Evolutionary conservation across 1,139 yeast genomes (phyloP).

Genomic region (Yamadazyma siamensis): DNA sequence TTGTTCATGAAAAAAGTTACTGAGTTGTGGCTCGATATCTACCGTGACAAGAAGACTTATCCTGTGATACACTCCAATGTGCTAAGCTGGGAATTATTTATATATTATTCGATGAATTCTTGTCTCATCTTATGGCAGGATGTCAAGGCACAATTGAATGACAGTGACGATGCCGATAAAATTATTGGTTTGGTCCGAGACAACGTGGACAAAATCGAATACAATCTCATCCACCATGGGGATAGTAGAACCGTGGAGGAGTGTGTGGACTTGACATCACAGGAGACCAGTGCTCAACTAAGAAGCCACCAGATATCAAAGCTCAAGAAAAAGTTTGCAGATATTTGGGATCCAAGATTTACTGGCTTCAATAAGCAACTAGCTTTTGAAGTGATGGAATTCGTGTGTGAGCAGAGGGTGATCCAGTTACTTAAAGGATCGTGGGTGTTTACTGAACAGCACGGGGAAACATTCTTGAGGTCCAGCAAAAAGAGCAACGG

Average conservation of each 20-base stretch:
- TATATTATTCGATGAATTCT: slow-evolving; percentile 53
- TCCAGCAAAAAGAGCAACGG: slow-evolving; percentile 16
- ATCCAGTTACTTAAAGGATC: slow-evolving; percentile 72
- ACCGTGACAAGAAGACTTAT: slow-evolving; percentile 30
- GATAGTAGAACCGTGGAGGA: slow-evolving; percentile 35
- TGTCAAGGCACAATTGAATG: slow-evolving; percentile 51
- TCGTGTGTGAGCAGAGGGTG: slow-evolving; percentile 77
- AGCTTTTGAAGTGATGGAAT: slow-evolving; percentile 60
- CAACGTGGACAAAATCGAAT: slow-evolving; percentile 29
- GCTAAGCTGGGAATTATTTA: slow-evolving; percentile 55
- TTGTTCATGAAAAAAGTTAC: slow-evolving; percentile 36
- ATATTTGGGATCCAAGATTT: slow-evolving; percentile 36
- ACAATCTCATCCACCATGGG: slow-evolving; percentile 17
- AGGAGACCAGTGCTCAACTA: slow-evolving; percentile 46
- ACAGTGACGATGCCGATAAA: slow-evolving; percentile 46
- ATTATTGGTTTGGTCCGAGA: slow-evolving; percentile 39
- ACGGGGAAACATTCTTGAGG: slow-evolving; percentile 43
- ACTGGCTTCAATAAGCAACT: slow-evolving; percentile 50
- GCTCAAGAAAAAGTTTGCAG: slow-evolving; percentile 32
- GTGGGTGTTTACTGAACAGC: slow-evolving; percentile 75
- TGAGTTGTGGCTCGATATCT: slow-evolving; percentile 36
- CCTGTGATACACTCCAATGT: slow-evolving; percentile 43
- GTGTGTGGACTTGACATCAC: slow-evolving; percentile 41
- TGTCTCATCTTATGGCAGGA: slow-evolving; percentile 67
- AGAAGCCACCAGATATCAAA: slow-evolving; percentile 53